Conservation (phyloP, 306 rosid species). For the Malus sieversii region DNA sequence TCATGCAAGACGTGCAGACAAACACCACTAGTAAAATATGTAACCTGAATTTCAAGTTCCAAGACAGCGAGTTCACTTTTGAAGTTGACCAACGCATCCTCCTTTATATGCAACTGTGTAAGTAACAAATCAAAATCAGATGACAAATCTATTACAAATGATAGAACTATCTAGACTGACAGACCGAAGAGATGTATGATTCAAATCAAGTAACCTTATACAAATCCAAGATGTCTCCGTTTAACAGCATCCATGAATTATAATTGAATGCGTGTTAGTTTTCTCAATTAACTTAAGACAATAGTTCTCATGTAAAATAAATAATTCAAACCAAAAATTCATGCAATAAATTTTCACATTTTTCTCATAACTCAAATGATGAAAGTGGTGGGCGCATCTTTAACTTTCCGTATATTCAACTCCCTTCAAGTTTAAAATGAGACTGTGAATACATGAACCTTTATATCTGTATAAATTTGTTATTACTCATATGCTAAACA, state of each 20-base stretch:
- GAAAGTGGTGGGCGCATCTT: neutral
- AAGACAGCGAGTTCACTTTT: conserved; percentile 70
- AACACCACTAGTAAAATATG: neutral
- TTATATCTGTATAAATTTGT: neutral
- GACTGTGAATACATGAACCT: neutral
- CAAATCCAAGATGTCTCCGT: neutral
- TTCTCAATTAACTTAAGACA: neutral
- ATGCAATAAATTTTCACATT: neutral
- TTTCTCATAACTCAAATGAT: neutral
- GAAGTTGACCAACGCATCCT: conserved; percentile 66
- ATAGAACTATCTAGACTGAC: neutral
- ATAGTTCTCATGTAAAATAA: neutral
- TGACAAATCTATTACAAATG: neutral
- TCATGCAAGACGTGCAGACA: neutral
- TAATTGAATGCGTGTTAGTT: neutral
- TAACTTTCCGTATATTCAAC: neutral
- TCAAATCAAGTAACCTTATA: neutral
- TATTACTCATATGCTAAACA: neutral
- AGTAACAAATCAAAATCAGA: conserved; percentile 12
- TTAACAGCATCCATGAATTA: neutral
- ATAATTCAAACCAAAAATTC: neutral
- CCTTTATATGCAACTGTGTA: conserved; percentile 63
- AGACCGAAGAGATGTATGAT: neutral
- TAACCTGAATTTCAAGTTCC: conserved; percentile 90
- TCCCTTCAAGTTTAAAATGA: neutral